Conservation (phyloP, 2,329 filamentous ascomycete genomes). For the Nothophaeocryptopus gaeumannii region DNA sequence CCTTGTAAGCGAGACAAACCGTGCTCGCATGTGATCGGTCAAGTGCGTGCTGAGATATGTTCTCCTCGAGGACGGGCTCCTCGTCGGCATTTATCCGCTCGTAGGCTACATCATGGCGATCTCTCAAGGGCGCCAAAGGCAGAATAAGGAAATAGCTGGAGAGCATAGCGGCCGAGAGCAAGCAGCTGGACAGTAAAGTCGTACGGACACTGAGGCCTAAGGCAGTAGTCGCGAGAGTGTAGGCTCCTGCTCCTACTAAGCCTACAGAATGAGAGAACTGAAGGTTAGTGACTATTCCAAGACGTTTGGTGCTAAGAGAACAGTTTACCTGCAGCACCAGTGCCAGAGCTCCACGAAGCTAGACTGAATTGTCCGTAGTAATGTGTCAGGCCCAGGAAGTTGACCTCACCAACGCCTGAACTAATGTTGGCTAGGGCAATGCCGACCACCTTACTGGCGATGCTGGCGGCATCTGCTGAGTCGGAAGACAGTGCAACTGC, state of each 20-base stretch:
- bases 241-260: constrained; percentile 79
- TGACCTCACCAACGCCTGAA: constrained; percentile 83
- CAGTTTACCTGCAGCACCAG: constrained; percentile 49
- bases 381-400: constrained; percentile 86
- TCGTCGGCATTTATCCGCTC: constrained; percentile 50
- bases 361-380: constrained; percentile 86
- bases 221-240: constrained; percentile 80
- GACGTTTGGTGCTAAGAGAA: too few species aligned
- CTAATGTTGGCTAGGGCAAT: constrained; percentile 82
- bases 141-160: constrained; percentile 80
- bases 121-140: constrained; percentile 62
- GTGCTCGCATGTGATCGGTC: constrained; percentile 28
- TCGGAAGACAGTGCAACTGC: constrained; percentile 75
- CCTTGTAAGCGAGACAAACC: constrained; percentile 26
- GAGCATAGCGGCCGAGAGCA: constrained; percentile 78
- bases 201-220: constrained; percentile 69
- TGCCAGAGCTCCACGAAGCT: constrained; percentile 89
- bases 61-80: constrained; percentile 27
- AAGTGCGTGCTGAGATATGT: constrained; percentile 17
- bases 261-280: not conserved
- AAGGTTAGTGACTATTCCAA: too few species aligned
- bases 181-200: constrained; percentile 74
- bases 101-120: constrained; percentile 51
- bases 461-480: constrained; percentile 42
- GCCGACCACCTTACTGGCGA: constrained; percentile 76